phyloP scores from a whole-genome alignment of 2,329 filamentous ascomycete species.

The Sordariomycetes sp. region DNA sequence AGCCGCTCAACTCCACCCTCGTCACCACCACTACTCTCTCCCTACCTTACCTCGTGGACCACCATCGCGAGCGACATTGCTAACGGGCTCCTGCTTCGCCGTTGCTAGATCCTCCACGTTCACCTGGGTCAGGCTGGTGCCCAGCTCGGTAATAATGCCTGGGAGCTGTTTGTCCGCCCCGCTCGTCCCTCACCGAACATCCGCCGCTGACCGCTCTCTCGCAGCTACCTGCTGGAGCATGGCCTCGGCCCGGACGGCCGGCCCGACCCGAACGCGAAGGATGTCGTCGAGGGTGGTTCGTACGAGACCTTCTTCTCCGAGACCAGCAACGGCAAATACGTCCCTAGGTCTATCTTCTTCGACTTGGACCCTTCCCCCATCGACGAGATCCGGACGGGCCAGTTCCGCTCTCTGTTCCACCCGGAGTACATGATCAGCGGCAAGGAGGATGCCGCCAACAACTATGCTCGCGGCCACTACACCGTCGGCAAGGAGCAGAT shows the following conservation, averaged over 20 bases:
- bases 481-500: constrained; percentile 70
- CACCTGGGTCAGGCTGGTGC: constrained; percentile 60
- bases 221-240: constrained; percentile 63
- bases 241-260: constrained; percentile 56
- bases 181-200: neutral
- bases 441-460: constrained; percentile 70
- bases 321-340: constrained; percentile 61
- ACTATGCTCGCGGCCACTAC: constrained; percentile 68
- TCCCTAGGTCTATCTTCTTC: constrained; percentile 62
- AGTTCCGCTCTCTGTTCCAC: constrained; percentile 61
- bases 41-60: neutral
- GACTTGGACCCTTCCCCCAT: constrained; percentile 64
- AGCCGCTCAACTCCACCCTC: neutral
- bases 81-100: neutral
- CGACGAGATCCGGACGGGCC: constrained; percentile 61
- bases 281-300: constrained; percentile 50
- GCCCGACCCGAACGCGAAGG: constrained; percentile 49
- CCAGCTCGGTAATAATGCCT: constrained; percentile 65
- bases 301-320: constrained; percentile 68
- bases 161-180: constrained; percentile 55
- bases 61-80: neutral
- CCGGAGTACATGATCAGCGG: constrained; percentile 62
- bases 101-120: constrained; percentile 47
- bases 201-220: constrained; percentile 1
- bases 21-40: neutral